phyloP scores from a whole-genome alignment of 257 asterid species.

The Capsicum baccatum region DNA sequence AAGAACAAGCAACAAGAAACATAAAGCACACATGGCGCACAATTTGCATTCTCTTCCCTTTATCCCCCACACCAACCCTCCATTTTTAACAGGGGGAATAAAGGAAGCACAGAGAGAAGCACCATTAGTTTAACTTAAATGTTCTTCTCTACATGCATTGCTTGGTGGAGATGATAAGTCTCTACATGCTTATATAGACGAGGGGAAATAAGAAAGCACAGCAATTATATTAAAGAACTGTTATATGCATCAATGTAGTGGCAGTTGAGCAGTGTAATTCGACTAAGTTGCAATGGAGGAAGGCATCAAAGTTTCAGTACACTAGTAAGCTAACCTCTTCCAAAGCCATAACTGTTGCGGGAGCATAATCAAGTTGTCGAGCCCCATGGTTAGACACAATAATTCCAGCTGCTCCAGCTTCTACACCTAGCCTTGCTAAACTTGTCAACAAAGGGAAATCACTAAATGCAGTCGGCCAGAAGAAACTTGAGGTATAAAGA shows the following conservation, averaged over 20 bases:
- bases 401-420: slow-evolving; percentile 79
- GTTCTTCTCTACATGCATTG: not conserved
- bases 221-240: not conserved
- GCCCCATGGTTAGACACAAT: slow-evolving; percentile 91
- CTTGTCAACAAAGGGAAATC: slow-evolving; percentile 19
- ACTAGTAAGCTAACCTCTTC: slow-evolving; percentile 60
- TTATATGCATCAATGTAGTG: not conserved
- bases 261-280: not conserved
- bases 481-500: slow-evolving; percentile 5
- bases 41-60: slow-evolving; percentile 22
- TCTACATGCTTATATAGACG: not conserved
- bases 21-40: not conserved
- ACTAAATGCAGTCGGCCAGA: not conserved
- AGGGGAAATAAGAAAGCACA: not conserved
- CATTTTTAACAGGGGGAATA: not conserved
- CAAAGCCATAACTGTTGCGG: slow-evolving; percentile 69
- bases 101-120: not conserved
- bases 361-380: slow-evolving; percentile 82
- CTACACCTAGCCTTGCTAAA: slow-evolving; percentile 60
- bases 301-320: not conserved
- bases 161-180: not conserved
- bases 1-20: not conserved
- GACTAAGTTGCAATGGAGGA: not conserved
- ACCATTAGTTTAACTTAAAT: not conserved
- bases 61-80: not conserved